phyloP scores from a whole-genome alignment of 148 eudicot genomes.

The Cornus controversa region DNA sequence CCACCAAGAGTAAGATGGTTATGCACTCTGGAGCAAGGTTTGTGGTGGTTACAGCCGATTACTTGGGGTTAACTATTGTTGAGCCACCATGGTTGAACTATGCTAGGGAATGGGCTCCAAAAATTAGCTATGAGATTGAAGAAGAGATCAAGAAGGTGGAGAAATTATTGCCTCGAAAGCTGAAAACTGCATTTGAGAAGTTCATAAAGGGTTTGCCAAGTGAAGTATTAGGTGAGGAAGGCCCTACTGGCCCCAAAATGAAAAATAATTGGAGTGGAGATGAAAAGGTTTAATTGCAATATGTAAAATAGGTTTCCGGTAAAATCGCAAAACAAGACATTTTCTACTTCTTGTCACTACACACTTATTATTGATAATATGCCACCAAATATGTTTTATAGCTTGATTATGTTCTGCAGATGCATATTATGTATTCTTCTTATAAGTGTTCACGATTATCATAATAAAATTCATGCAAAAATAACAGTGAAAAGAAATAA shows the following conservation, averaged over 20 bases:
- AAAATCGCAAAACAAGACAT: too few species aligned
- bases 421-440: too few species aligned
- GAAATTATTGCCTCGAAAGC: slow-evolving; percentile 5
- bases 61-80: slow-evolving; percentile 10
- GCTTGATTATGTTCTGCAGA: too few species aligned
- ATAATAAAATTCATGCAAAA: too few species aligned
- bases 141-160: slow-evolving; percentile 15
- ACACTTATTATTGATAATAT: not conserved
- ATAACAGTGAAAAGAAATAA: too few species aligned
- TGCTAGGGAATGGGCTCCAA: slow-evolving; percentile 25
- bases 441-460: too few species aligned
- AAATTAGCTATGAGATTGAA: slow-evolving; percentile 6
- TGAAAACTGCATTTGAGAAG: slow-evolving; percentile 15
- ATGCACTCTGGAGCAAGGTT: slow-evolving; percentile 10
- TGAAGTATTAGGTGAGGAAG: slow-evolving; percentile 23
- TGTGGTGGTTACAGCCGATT: slow-evolving; percentile 13
- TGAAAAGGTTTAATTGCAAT: slow-evolving; percentile 6
- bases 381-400: not conserved
- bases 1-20: slow-evolving; percentile 12
- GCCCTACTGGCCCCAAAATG: slow-evolving; percentile 26
- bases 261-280: slow-evolving; percentile 26
- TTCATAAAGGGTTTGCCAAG: slow-evolving; percentile 14
- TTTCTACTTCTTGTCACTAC: not conserved
- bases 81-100: slow-evolving; percentile 31
- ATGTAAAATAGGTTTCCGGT: not conserved